phyloP scores from a whole-genome alignment of 192 early-diverging fungal species.

The Coemansia sp. region DNA sequence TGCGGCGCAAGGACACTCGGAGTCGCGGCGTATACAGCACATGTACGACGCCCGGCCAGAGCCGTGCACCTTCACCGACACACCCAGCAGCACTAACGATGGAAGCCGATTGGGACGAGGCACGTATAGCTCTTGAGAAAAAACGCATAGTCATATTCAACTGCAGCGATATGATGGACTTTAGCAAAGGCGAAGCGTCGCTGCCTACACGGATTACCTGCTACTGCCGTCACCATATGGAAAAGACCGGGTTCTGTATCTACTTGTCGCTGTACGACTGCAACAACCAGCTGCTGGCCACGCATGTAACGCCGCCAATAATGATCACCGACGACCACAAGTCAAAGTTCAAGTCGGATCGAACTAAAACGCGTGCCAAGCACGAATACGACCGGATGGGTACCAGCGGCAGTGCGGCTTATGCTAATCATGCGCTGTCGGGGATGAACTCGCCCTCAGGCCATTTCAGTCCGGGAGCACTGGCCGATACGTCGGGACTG shows the following conservation, averaged over 20 bases:
- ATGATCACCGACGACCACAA: slow-evolving; percentile 99
- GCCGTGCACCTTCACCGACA: slow-evolving; percentile 53
- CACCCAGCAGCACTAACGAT: slow-evolving; percentile 51
- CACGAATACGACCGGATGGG: slow-evolving; percentile 54
- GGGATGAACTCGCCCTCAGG: slow-evolving; percentile 23
- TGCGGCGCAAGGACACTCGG: slow-evolving; percentile 56
- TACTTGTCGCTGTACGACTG: slow-evolving; percentile 76
- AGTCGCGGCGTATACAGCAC: slow-evolving; percentile 44
- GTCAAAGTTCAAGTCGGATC: slow-evolving; percentile 63
- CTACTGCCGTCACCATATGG: slow-evolving; percentile 94
- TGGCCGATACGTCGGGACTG: neutral
- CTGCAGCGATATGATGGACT: slow-evolving; percentile 80
- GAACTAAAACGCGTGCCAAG: slow-evolving; percentile 51
- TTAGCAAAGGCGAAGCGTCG: slow-evolving; percentile 82
- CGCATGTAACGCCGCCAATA: slow-evolving; percentile 83
- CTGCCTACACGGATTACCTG: slow-evolving; percentile 93
- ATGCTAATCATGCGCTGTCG: slow-evolving; percentile 45
- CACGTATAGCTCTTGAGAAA: slow-evolving; percentile 68
- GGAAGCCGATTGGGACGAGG: slow-evolving; percentile 63
- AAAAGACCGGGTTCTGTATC: slow-evolving; percentile 90
- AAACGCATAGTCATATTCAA: slow-evolving; percentile 86
- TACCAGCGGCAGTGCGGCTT: slow-evolving; percentile 30
- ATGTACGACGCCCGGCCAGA: slow-evolving; percentile 58
- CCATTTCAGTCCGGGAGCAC: neutral
- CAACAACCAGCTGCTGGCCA: slow-evolving; percentile 64